Evolutionary conservation across 2,329 filamentous ascomycete species (phyloP).

Genomic region (Colletotrichum liaoningense): DNA sequence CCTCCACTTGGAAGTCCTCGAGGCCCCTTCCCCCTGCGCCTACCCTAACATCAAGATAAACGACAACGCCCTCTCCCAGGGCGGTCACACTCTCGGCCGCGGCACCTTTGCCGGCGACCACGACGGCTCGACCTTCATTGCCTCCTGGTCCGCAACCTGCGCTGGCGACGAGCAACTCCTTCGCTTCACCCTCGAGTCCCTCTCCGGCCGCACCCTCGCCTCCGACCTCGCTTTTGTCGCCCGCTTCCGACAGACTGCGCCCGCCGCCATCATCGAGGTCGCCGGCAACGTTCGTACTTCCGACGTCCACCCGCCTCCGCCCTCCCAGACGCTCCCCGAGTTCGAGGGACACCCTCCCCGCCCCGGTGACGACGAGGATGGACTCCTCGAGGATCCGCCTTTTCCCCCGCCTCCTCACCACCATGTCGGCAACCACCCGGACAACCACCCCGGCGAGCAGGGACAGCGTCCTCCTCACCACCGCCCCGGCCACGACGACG

Average conservation of each 20-base stretch:
- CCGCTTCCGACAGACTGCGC: slow-evolving; percentile 58
- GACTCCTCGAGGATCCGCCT: slow-evolving; percentile 29
- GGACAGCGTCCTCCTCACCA: slow-evolving; percentile 11
- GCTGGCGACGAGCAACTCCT: slow-evolving; percentile 56
- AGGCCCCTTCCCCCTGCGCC: slow-evolving; percentile 58
- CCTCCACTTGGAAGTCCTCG: slow-evolving; percentile 57
- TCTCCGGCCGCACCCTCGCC: slow-evolving; percentile 54
- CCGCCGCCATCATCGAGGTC: slow-evolving; percentile 55
- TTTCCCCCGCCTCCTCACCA: slow-evolving; percentile 38
- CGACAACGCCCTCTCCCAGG: slow-evolving; percentile 54
- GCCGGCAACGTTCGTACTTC: slow-evolving; percentile 47
- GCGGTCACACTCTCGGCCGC: slow-evolving; percentile 52
- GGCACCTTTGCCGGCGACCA: slow-evolving; percentile 52
- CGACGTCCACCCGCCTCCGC: background rate
- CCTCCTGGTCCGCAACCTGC: slow-evolving; percentile 61
- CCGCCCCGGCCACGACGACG: background rate
- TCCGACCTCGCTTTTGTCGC: slow-evolving; percentile 52
- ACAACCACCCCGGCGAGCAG: slow-evolving; percentile 14
- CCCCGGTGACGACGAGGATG: slow-evolving; percentile 25
- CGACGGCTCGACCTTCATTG: slow-evolving; percentile 51
- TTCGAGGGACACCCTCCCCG: slow-evolving; percentile 32
- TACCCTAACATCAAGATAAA: slow-evolving; percentile 60
- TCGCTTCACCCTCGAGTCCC: slow-evolving; percentile 53
- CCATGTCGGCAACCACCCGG: slow-evolving; percentile 19
- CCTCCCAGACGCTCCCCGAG: slow-evolving; percentile 32